Evolutionary conservation across 1,139 yeast species (phyloP), one percentile per base, ranked within the genome.

Genomic region (Kluyveromyces marxianus): DNA sequence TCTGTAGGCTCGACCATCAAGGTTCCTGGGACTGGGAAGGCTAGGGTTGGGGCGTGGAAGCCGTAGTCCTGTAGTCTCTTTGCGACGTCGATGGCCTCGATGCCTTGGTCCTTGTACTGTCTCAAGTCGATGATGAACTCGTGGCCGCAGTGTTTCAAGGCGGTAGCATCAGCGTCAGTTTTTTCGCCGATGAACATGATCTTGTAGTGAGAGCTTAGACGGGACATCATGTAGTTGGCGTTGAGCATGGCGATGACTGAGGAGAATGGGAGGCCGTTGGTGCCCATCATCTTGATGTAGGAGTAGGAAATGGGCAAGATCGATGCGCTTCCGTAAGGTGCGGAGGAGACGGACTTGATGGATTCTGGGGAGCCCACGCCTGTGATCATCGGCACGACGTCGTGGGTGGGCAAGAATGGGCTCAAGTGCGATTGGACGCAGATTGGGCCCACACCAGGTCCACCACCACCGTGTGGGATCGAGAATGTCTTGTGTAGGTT

Each of bases 391-490:
- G 71, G 66, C 30, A 79, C 74, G 46, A 83, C 71, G 36, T 77
- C 75, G 67, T 92, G 97, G 33, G 74, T 72, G 47, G 98, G 98
- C 59, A 92, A 75, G 69, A 81, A 89, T 48, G 90, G 89, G 43
- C 76, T 77, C 60, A 92, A 73, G 66, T 89, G 96, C 48, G 75
- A 71, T 59, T 83, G 84, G 52, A 90, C 97, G 75, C 97, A 89
- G 51, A 92, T 94, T 48, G 98, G 97, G 7, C 97, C 98, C 63
- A 90, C 95, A 59, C 97, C 98, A 39, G 98, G 98, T 42, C 98
- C 98, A 65, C 98, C 98, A 62, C 98, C 98, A 60, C 98, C 98
- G 65, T 92, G 98, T 51, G 96, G 95, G 63, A 92, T 89, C 42
- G 97, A 92, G 72, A 92, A 92, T 1, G 98, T 92, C 71, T 92